phyloP scores from a whole-genome alignment of 1,284 basidiomycete genomes.

The Albatrellus sp. region DNA sequence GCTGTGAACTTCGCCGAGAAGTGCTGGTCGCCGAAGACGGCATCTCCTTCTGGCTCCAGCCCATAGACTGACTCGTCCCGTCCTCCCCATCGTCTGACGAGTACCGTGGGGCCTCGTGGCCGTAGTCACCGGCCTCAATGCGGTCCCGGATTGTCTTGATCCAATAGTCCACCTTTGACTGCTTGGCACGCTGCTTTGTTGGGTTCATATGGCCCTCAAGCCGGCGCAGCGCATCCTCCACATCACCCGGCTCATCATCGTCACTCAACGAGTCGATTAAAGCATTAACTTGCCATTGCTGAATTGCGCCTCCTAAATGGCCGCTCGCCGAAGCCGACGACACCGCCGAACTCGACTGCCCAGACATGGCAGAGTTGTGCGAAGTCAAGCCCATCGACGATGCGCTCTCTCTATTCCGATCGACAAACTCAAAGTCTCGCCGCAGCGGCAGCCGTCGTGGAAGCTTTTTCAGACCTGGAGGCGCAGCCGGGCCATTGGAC shows the following conservation, averaged over 20 bases:
- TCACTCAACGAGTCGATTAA: constrained; percentile 66
- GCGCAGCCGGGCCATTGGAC: constrained; percentile 19
- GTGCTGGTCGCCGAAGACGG: constrained; percentile 6
- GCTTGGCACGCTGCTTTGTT: constrained; percentile 54
- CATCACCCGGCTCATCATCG: constrained; percentile 63
- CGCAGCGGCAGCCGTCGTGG: constrained; percentile 52
- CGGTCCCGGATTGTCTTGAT: constrained; percentile 60
- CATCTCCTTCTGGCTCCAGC: constrained; percentile 2
- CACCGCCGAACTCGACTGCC: constrained; percentile 25
- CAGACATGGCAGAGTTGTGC: constrained; percentile 37
- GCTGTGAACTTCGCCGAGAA: not conserved
- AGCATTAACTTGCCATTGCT: constrained; percentile 72
- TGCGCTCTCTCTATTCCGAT: constrained; percentile 51
- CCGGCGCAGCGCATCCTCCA: constrained; percentile 65
- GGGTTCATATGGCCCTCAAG: constrained; percentile 78
- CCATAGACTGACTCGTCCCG: constrained; percentile 13
- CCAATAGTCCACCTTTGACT: constrained; percentile 71
- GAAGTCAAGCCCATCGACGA: constrained; percentile 66
- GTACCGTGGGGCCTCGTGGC: constrained; percentile 38
- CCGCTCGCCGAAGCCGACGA: constrained; percentile 29
- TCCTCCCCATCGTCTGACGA: constrained; percentile 26
- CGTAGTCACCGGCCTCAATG: constrained; percentile 47
- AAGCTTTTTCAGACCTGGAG: constrained; percentile 43
- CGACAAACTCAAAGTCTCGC: constrained; percentile 67
- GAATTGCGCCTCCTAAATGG: constrained; percentile 40